These are phyloP conservation scores for Centella asiatica DNA, from an alignment of 129 eudicot species.

Conservation along the genomic window DNA sequence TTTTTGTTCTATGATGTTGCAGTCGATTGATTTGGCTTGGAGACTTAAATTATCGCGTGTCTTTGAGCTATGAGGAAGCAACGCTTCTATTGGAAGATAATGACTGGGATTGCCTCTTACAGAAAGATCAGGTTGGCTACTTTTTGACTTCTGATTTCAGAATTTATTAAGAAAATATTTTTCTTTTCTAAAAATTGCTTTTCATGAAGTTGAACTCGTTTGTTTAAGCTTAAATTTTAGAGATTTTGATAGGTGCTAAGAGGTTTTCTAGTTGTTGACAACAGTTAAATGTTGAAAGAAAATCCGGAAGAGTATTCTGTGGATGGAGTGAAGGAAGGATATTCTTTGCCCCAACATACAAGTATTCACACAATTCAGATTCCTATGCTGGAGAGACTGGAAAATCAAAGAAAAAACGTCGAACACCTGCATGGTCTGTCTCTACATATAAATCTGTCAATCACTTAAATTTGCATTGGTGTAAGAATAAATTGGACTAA, in stretches of 20 bases:
- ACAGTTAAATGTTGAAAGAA: constrained; percentile 51
- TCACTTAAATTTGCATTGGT: not conserved
- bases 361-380: constrained; percentile 53
- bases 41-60: constrained; percentile 61
- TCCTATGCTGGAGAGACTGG: constrained; percentile 54
- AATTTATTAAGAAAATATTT: too few species aligned
- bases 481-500: not conserved
- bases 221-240: too few species aligned
- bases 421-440: constrained; percentile 69
- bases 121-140: constrained; percentile 61
- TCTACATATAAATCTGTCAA: not conserved
- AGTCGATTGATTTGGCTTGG: constrained; percentile 74
- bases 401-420: constrained; percentile 56
- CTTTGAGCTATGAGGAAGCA: constrained; percentile 50
- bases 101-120: constrained; percentile 56
- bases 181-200: too few species aligned
- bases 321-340: constrained; percentile 65
- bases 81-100: constrained; percentile 39
- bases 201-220: too few species aligned
- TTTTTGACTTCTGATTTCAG: not conserved
- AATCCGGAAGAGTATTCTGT: constrained; percentile 50
- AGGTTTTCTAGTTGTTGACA: not conserved
- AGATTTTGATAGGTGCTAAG: not conserved
- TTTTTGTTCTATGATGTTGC: constrained; percentile 13
- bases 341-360: constrained; percentile 68